Base-by-base conservation (phyloP, 805 yeast genomes). In the Candida yuanshanica region DNA sequence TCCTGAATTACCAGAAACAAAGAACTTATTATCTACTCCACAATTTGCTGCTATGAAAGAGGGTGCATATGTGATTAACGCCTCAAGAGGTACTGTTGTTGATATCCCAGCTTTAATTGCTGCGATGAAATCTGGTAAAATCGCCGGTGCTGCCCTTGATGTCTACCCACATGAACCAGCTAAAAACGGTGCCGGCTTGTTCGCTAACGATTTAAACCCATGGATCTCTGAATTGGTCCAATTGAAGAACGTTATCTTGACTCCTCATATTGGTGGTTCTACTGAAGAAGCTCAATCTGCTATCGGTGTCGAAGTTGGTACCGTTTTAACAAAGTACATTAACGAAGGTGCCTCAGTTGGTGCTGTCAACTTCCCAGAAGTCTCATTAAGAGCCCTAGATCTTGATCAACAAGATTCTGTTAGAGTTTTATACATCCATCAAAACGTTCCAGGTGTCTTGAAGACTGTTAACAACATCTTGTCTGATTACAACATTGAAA, bases 291-390 rank as follows among this genome's bases (percentile, higher is more conserved):
- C 99, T 29, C 99, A 93, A 75, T 76, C 86, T 42, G 95, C 98
- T 32, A 93, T 93, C 60, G 99, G 99, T 69, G 72, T 91, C 46
- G 99, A 93, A 71, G 99, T 93, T 47, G 87, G 83, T 46, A 73
- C 83, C 35, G 81, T 95, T 31, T 74, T 93, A 58, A 74, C 90
- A 50, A 87, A 86, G 62, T 93, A 89, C 72, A 84, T 93, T 64
- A 91, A 90, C 68, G 98, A 91, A 73, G 99, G 99, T 72, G 74
- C 80, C 58, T 85, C 98, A 13, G 77, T 77, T 38, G 98, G 96
- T 58, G 90, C 98, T 6, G 99, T 91, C 45, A 93, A 93, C 77
- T 90, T 93, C 95, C 99, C 99, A 59, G 98, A 93, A 72, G 97
- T 93, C 50, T 70, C 91, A 20, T 74, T 93, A 56, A 85, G 97